Base-by-base conservation (phyloP, 306 rosid species). In the Corylus heterophylla region DNA sequence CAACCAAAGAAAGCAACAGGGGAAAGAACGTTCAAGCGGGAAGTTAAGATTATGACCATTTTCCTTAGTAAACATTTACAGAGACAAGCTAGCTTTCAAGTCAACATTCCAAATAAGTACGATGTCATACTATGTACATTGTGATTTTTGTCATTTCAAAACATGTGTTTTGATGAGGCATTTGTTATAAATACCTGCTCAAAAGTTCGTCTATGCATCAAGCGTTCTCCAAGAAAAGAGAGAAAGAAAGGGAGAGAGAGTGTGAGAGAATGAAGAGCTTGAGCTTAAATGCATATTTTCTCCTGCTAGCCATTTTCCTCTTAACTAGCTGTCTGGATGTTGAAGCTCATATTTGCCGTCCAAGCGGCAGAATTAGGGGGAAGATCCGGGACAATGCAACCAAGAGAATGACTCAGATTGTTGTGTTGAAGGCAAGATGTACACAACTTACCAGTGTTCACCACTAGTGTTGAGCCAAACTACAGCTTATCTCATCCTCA, bases 321-420 rank as follows among this genome's bases (percentile, higher is more conserved):
- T 31, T 31, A 1, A 31, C 69, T 22, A 31, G 29, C 66, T 49
- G 22, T 37, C 2, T 79, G 20, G 48, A 39, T 1, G 35, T 20
- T 22, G 74, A 76, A 20, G 84, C 82, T 77, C n/a, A n/a, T n/a
- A n/a, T n/a, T n/a, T 81, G 85, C 1, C 71, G 72, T 4, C 80
- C 83, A n/a, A 81, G 80, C 0, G 78, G 85, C 2, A 81, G 48
- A 16, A 39, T 81, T 1, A 74, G 20, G 62, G 80, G 85, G 52
- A 77, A 58, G 76, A 76, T 22, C 25, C 25, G 25, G 25, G 25
- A 22, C 25, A 22, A 5, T 85, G 84, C 66, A 75, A 78, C 73
- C 2, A 0, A 29, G 81, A 74, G 48, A 39, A 82, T 16, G 76
- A 86, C 22, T 77, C 78, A 1, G 59, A 73, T 4, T 83, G 87